Base-by-base conservation (phyloP, 2,329 filamentous ascomycete genomes). In the Penicillium sp. region DNA sequence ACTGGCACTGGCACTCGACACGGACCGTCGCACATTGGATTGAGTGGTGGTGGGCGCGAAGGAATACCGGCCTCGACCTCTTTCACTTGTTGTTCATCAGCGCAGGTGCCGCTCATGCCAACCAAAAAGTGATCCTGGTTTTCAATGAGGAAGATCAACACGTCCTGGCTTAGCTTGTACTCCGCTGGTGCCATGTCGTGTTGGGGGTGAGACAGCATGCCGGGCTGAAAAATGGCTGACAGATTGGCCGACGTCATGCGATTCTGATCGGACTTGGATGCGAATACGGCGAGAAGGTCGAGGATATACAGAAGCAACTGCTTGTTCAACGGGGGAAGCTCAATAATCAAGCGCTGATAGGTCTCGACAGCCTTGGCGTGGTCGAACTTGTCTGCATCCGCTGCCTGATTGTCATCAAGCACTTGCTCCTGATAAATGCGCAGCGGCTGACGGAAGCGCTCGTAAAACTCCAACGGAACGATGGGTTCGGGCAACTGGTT, bases 51-150 rank as follows among this genome's bases (percentile, higher is more conserved):
- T 72, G 46, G 69, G 72, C 67, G 77, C 10, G 62, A 52, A n/a
- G 63, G 55, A 69, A 58, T 67, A 3, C 85, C 85, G 46, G 86
- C 87, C 62, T 90, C 84, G 29, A 84, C 75, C 50, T 83, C 80
- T 60, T 80, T 79, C 40, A 82, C 76, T 6, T 81, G 83, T 50
- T 81, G 84, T 64, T 94, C 88, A 64, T 96, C 90, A n/a, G 90
- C 87, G n/a, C 83, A 90, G n/a, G 90, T 96, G 36, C 93, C 93
- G 64, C 89, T 88, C 93, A 98, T 98, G 45, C 93, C 93, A 55
- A 98, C 94, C 55, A 98, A 75, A 75, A 98, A 98, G 69, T 95
- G 88, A 63, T 98, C 93, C 67, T 98, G 93, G 61, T 98, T 95
- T 65, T 97, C 90, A 56, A 98, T 98, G 58, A 98, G 74, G 69